Percentiles rank a stretch among this genome's conserved stretches.
Evolutionary conservation across 2,329 filamentous ascomycete species (phyloP).

Genomic region (Aspergillus transmontanensis): DNA sequence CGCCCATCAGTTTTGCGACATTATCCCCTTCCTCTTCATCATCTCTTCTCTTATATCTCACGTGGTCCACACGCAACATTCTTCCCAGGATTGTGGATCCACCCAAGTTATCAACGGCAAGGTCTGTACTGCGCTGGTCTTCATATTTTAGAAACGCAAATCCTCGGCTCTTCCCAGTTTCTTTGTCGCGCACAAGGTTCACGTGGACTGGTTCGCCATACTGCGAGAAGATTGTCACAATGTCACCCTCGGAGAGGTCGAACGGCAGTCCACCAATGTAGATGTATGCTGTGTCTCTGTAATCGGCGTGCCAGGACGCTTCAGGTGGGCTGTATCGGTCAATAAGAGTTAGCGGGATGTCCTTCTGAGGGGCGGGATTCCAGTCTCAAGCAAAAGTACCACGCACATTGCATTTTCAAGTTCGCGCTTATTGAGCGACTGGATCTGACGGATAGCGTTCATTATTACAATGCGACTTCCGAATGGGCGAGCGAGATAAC

Average conservation of each 20-base stretch:
- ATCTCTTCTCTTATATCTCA: constrained; percentile 84
- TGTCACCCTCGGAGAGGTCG: constrained; percentile 91
- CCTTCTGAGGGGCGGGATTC: not conserved
- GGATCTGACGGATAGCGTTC: constrained; percentile 92
- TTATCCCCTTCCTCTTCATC: constrained; percentile 59
- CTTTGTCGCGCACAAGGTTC: constrained; percentile 90
- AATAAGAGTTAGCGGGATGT: constrained; percentile 12
- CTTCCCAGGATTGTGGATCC: constrained; percentile 82
- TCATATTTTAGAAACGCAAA: constrained; percentile 99
- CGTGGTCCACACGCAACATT: constrained; percentile 85
- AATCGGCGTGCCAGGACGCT: constrained; percentile 96
- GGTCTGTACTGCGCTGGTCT: constrained; percentile 91
- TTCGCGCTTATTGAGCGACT: constrained; percentile 90
- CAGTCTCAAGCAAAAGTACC: not conserved
- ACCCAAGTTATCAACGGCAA: constrained; percentile 94
- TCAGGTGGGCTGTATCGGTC: constrained; percentile 65
- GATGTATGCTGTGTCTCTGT: constrained; percentile 93
- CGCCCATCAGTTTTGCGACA: constrained; percentile 53
- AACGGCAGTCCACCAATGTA: constrained; percentile 94
- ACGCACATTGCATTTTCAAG: constrained; percentile 82
- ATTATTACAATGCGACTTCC: constrained; percentile 53
- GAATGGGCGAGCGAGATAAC: not conserved
- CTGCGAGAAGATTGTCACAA: constrained; percentile 95
- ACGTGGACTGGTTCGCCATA: constrained; percentile 94
- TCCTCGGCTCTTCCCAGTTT: constrained; percentile 90